Evolutionary conservation across 306 rosid genomes (phyloP), one percentile per base, ranked within the genome.

Genomic region (Lupinus albus): DNA sequence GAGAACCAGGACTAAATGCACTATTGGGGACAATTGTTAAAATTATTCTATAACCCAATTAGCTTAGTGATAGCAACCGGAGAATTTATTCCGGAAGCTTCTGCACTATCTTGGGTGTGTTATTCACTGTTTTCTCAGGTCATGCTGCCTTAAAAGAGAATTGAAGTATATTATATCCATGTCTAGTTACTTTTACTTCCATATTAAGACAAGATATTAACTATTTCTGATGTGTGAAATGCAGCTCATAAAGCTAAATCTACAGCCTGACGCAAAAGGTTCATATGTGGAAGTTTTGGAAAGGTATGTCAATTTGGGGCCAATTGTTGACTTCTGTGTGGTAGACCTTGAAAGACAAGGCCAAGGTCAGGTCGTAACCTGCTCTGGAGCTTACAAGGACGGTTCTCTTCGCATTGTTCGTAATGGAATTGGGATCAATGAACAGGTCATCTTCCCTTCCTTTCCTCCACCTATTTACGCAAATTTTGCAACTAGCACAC

Each of bases 301-400:
- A 80, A 83, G 95, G 78, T 94, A 86, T 64, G 96, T 90, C 64
- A 94, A 94, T 73, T 88, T 94, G 88, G 99, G 97, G 75, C 99
- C 99, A 13, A 94, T 94, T 52, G 96, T 84, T 73, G 99, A 94
- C 83, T 87, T 94, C 72, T 94, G 97, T 74, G 97, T 94, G 64
- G 97, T 94, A 68, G 99, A 94, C 83, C 96, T 90, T 63, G 99
- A 94, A 74, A 88, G 99, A 83, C 99, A 94, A 88, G 99, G 97
- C 56, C 99, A 94, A 80, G 99, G 96, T 51, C 99, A 94, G 88
- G 99, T 94, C 68, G 99, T 94, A 51, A 90, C 99, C 61, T 94
- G 99, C 83, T 94, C 99, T 68, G 99, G 99, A 61, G 97, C 99
- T 72, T 94, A 76, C 81, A 94, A 88, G 84, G 99, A 94, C 62